Percentiles rank a stretch among this genome's conserved stretches.
phyloP scores from a whole-genome alignment of 768 basidiomycete genomes.

The Boletus reticulatus region DNA sequence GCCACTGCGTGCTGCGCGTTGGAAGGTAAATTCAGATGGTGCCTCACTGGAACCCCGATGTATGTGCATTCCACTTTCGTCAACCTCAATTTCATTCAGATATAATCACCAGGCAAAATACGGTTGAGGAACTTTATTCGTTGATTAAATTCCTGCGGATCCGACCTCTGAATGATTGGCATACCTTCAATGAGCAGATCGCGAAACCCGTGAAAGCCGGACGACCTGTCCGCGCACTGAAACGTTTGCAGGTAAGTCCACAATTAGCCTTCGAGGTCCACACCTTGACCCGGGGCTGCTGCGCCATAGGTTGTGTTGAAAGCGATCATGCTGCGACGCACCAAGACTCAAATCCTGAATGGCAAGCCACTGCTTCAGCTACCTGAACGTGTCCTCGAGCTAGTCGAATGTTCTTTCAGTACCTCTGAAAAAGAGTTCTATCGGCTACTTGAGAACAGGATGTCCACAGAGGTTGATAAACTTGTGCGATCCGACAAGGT shows the following conservation, averaged over 20 bases:
- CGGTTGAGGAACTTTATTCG: conserved; percentile 84
- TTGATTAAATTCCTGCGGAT: conserved; percentile 86
- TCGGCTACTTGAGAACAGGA: conserved; percentile 61
- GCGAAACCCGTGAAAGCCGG: conserved; percentile 75
- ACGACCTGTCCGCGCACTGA: conserved; percentile 67
- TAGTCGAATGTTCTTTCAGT: conserved; percentile 79
- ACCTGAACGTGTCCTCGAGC: conserved; percentile 66
- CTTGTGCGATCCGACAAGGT: conserved; percentile 52
- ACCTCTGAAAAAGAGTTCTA: conserved; percentile 80
- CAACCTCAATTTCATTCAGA: background rate
- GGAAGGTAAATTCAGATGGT: conserved; percentile 82
- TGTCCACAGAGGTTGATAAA: conserved; percentile 65
- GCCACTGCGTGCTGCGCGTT: conserved; percentile 78
- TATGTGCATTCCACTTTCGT: conserved; percentile 23
- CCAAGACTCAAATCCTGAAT: conserved; percentile 67
- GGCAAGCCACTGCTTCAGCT: conserved; percentile 83
- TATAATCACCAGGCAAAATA: conserved; percentile 66
- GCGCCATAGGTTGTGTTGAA: conserved; percentile 70
- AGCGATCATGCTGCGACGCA: conserved; percentile 86
- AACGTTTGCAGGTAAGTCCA: conserved; percentile 66
- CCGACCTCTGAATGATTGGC: conserved; percentile 77
- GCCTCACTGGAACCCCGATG: conserved; percentile 83
- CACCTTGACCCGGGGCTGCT: background rate
- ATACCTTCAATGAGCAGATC: conserved; percentile 76
- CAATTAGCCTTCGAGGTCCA: background rate